These are phyloP conservation scores for Dactylellina haptotyla DNA, from an alignment of 2,329 filamentous ascomycete species.

Conservation along the genomic window DNA sequence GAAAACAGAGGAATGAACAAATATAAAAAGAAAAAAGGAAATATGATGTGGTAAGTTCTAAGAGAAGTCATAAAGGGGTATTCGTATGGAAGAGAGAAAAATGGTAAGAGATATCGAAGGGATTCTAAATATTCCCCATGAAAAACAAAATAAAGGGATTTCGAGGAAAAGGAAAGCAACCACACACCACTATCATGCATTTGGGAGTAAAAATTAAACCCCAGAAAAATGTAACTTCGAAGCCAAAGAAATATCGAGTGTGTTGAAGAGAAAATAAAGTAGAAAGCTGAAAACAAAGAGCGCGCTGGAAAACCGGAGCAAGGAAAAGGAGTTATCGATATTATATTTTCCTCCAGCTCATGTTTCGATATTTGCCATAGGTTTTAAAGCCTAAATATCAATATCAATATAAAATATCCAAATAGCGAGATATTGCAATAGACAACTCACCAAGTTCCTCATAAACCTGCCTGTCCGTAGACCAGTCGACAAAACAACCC, in stretches of 20 bases:
- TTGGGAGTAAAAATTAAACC: slow-evolving; percentile 16
- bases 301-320: neutral
- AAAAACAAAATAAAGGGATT: neutral
- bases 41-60: slow-evolving; percentile 11
- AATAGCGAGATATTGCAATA: neutral
- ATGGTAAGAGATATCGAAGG: slow-evolving; percentile 5
- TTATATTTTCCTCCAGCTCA: slow-evolving; percentile 47
- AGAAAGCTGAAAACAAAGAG: neutral
- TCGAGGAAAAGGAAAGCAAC: slow-evolving; percentile 17
- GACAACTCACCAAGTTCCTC: slow-evolving; percentile 31
- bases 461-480: slow-evolving; percentile 51
- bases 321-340: slow-evolving; percentile 1
- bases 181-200: slow-evolving; percentile 49
- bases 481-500: slow-evolving; percentile 59
- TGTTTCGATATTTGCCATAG: slow-evolving; percentile 50
- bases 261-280: neutral
- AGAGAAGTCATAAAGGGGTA: slow-evolving; percentile 29
- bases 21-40: slow-evolving; percentile 8
- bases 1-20: neutral
- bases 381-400: slow-evolving; percentile 42
- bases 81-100: slow-evolving; percentile 16
- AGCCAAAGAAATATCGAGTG: neutral
- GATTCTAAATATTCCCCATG: neutral
- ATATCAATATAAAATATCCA: neutral
- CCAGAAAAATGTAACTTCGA: neutral